phyloP scores from a whole-genome alignment of 768 basidiomycete genomes.

The Lentinus brumalis region DNA sequence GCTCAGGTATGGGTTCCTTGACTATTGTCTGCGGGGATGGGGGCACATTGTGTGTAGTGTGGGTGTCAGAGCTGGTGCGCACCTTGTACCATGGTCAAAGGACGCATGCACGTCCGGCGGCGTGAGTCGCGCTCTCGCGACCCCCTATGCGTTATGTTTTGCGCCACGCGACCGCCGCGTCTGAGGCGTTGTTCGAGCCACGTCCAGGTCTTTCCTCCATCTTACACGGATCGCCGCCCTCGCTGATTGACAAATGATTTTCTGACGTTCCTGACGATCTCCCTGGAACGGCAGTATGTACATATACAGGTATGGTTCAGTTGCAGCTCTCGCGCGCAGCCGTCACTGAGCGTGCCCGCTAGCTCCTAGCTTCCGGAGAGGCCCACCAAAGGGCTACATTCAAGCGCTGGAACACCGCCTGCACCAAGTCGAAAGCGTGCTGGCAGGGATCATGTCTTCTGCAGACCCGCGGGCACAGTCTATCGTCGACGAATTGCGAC shows the following conservation, averaged over 20 bases:
- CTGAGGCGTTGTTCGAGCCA: too few species aligned
- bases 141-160: too few species aligned
- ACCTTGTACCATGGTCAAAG: too few species aligned
- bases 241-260: too few species aligned
- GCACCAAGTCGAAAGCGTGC: slow-evolving; percentile 88
- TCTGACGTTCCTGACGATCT: not conserved
- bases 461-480: slow-evolving; percentile 64
- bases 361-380: slow-evolving; percentile 81
- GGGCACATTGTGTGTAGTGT: too few species aligned
- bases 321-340: not conserved
- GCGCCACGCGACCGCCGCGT: too few species aligned
- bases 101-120: too few species aligned
- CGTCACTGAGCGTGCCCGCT: not conserved
- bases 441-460: slow-evolving; percentile 79
- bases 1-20: slow-evolving; percentile 13
- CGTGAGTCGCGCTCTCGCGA: too few species aligned
- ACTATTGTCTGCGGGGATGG: too few species aligned
- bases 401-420: slow-evolving; percentile 89
- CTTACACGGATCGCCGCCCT: too few species aligned
- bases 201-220: too few species aligned
- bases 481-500: slow-evolving; percentile 62
- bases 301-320: slow-evolving; percentile 10
- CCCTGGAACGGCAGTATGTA: slow-evolving; percentile 13
- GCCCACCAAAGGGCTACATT: slow-evolving; percentile 91
- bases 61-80: too few species aligned